Evolutionary conservation across 2,329 filamentous ascomycete species (phyloP).

Genomic region (Fusarium albosuccineum): DNA sequence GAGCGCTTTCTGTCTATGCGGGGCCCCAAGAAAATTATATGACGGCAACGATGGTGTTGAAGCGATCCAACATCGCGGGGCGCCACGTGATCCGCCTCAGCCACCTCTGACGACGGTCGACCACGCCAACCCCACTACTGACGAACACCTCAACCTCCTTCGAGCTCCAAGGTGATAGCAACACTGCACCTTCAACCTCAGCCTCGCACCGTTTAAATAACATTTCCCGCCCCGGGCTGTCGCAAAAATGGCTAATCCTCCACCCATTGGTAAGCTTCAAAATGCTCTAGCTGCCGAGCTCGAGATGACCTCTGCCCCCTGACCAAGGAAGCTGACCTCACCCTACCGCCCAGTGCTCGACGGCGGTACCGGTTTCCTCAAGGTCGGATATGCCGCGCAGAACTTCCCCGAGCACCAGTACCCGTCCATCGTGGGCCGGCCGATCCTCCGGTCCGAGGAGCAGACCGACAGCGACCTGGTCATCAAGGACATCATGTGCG

Average conservation of each 20-base stretch:
- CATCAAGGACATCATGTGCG: slow-evolving; percentile 99
- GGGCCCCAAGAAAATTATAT: slow-evolving; percentile 15
- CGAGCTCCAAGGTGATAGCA: slow-evolving; percentile 44
- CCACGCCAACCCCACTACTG: slow-evolving; percentile 52
- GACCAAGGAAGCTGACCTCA: slow-evolving; percentile 41
- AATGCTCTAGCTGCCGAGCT: slow-evolving; percentile 31
- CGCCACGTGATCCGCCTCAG: slow-evolving; percentile 55
- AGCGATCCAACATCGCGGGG: slow-evolving; percentile 29
- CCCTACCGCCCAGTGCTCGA: slow-evolving; percentile 81
- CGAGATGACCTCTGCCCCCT: slow-evolving; percentile 29
- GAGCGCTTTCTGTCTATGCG: slow-evolving; percentile 9
- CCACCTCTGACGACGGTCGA: slow-evolving; percentile 54
- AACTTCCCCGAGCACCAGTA: slow-evolving; percentile 99
- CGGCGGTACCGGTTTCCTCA: slow-evolving; percentile 99
- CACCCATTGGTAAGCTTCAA: slow-evolving; percentile 66
- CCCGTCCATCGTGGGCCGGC: slow-evolving; percentile 96
- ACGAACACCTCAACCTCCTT: slow-evolving; percentile 49
- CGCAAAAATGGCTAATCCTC: slow-evolving; percentile 63
- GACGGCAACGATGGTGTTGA: slow-evolving; percentile 8
- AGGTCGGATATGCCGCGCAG: slow-evolving; percentile 98
- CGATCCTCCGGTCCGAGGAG: slow-evolving; percentile 97
- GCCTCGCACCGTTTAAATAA: slow-evolving; percentile 32
- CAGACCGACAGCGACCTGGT: slow-evolving; percentile 71
- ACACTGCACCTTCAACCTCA: slow-evolving; percentile 36
- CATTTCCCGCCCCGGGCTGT: slow-evolving; percentile 35